A percentile compares a stretch with the other conserved stretches of the same genome.
phyloP scores from a whole-genome alignment of 306 rosid species.

The Begonia loranthoides region DNA sequence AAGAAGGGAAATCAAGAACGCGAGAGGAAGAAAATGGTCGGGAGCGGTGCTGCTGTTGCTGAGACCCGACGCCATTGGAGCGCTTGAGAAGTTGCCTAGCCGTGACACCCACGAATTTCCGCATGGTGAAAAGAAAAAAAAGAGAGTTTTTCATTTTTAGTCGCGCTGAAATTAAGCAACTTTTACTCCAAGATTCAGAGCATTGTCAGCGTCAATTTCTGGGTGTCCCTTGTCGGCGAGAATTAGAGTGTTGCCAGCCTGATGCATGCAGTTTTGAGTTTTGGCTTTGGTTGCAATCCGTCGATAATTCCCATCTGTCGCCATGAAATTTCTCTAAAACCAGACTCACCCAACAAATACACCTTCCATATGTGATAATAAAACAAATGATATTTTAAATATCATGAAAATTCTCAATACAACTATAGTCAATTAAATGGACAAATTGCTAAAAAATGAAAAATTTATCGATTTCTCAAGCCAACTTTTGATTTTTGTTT shows the following conservation, averaged over 20 bases:
- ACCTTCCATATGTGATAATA: too few relatives aligned
- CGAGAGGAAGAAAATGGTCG: constrained; percentile 32
- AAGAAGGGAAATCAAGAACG: constrained; percentile 4
- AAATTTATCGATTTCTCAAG: too few relatives aligned
- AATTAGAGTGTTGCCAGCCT: too few relatives aligned
- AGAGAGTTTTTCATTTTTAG: background rate
- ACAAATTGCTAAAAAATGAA: too few relatives aligned
- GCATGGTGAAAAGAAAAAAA: constrained; percentile 22
- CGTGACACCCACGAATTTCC: constrained; percentile 50
- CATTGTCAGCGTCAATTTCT: background rate
- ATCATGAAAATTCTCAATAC: background rate
- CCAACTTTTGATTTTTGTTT: too few relatives aligned
- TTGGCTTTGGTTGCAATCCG: background rate
- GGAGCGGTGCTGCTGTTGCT: constrained; percentile 2
- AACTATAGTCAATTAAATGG: background rate
- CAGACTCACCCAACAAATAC: too few relatives aligned
- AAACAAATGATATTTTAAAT: too few relatives aligned
- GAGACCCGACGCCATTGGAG: constrained; percentile 11
- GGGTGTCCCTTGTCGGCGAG: too few relatives aligned
- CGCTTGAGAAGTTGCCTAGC: constrained; percentile 24
- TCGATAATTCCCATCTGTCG: background rate
- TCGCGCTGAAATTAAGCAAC: background rate
- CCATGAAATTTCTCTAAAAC: background rate
- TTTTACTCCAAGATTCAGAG: background rate
- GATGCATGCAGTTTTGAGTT: too few relatives aligned